phyloP scores from a whole-genome alignment of 192 early-diverging fungal species.

The Coemansia sp. region DNA sequence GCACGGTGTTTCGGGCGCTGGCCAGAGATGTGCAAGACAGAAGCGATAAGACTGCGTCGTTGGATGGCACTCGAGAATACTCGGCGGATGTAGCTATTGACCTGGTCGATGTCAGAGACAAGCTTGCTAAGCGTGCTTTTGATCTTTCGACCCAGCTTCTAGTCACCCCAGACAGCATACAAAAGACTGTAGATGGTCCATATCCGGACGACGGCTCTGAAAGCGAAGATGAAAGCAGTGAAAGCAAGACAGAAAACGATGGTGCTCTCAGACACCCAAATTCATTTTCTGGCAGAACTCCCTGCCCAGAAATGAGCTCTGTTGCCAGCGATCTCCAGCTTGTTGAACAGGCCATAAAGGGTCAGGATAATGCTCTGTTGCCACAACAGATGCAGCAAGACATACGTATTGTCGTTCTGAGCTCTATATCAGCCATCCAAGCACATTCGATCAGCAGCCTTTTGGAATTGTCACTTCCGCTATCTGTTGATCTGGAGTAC shows the following conservation, averaged over 20 bases:
- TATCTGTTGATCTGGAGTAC: conserved; percentile 65
- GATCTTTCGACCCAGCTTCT: conserved; percentile 34
- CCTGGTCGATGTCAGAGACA: background rate
- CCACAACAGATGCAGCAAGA: background rate
- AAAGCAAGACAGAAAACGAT: background rate
- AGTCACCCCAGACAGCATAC: background rate
- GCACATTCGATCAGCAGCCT: conserved; percentile 60
- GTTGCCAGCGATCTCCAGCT: conserved; percentile 24
- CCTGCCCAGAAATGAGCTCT: conserved; percentile 19
- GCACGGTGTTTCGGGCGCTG: conserved; percentile 29
- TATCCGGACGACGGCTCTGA: background rate
- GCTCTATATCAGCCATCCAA: conserved; percentile 55
- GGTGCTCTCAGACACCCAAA: background rate
- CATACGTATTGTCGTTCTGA: conserved; percentile 21
- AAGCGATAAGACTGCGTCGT: background rate
- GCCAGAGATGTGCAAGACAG: background rate
- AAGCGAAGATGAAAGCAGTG: background rate
- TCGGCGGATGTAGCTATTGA: background rate
- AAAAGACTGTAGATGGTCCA: background rate
- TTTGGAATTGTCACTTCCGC: conserved; percentile 60
- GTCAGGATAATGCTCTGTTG: background rate
- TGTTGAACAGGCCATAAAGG: background rate
- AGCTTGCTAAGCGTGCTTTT: conserved; percentile 32
- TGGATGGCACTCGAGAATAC: background rate
- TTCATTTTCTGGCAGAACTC: background rate